Evolutionary conservation across 495 filamentous ascomycete genomes (phyloP).

Genomic region (Lasiosphaeria miniovina): DNA sequence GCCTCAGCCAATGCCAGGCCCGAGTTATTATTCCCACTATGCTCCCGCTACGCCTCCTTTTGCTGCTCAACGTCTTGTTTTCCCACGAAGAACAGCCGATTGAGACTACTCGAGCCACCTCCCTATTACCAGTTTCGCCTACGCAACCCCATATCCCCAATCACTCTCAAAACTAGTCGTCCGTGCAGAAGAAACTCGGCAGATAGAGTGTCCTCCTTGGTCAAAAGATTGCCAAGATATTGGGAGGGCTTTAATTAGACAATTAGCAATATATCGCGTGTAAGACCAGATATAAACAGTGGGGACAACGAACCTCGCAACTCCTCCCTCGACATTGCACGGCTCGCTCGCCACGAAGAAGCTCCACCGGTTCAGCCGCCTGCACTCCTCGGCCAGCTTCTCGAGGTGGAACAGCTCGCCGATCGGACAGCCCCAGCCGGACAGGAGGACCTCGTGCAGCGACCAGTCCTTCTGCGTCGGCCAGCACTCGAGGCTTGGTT

Average conservation of each 20-base stretch:
- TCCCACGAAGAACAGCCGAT: no score
- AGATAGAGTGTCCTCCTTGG: background rate
- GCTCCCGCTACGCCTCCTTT: no score
- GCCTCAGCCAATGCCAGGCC: no score
- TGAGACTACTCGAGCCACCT: no score
- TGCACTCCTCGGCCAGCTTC: slow-evolving; percentile 36
- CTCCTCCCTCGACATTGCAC: slow-evolving; percentile 47
- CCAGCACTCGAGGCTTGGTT: slow-evolving; percentile 48
- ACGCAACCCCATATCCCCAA: background rate
- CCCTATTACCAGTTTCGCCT: background rate
- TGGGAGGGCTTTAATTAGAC: slow-evolving; percentile 37
- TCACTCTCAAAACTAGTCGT: no score
- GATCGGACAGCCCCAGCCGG: slow-evolving; percentile 50
- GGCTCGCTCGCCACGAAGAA: slow-evolving; percentile 49
- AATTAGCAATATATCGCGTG: slow-evolving; percentile 2
- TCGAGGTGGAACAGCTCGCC: slow-evolving; percentile 51
- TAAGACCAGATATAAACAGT: background rate
- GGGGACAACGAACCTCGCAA: slow-evolving; percentile 33
- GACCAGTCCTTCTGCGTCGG: slow-evolving; percentile 25
- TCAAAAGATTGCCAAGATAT: slow-evolving; percentile 28
- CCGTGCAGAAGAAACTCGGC: no score
- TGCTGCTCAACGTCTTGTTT: no score
- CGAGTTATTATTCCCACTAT: no score
- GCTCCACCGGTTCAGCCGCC: slow-evolving; percentile 33
- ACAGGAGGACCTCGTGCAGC: slow-evolving; percentile 45